These are phyloP conservation scores for Fusarium euwallaceae DNA, from an alignment of 2,329 filamentous ascomycete genomes.

Conservation along the genomic window DNA sequence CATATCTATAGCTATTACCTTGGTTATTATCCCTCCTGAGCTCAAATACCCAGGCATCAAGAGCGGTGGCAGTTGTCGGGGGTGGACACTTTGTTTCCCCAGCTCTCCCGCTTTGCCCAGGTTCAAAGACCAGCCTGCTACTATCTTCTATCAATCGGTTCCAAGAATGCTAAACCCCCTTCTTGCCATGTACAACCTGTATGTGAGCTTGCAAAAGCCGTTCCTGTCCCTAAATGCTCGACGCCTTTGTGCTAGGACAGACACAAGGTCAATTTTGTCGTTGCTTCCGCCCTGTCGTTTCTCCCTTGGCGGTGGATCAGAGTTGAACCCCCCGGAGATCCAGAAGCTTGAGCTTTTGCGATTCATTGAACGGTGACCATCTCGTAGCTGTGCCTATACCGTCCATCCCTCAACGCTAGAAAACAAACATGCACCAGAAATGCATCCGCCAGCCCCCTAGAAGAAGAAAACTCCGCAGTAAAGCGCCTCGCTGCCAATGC, in stretches of 20 bases:
- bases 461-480: constrained; percentile 48
- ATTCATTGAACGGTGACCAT: constrained; percentile 8
- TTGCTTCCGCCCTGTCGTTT: constrained; percentile 2
- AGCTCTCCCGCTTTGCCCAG: background rate
- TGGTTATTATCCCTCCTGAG: constrained; percentile 1
- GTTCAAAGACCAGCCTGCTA: background rate
- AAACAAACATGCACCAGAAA: constrained; percentile 45
- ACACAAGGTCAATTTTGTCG: background rate
- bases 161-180: background rate
- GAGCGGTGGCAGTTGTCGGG: background rate
- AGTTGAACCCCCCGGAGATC: constrained; percentile 5
- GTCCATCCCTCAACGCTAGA: constrained; percentile 29
- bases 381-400: constrained; percentile 10
- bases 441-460: constrained; percentile 38
- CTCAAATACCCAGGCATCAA: constrained; percentile 3
- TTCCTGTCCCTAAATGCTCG: background rate
- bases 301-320: background rate
- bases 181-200: constrained; percentile 3
- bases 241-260: constrained; percentile 6
- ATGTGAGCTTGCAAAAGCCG: constrained; percentile 3
- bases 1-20: constrained; percentile 18
- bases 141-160: constrained; percentile 3
- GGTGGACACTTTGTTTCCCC: background rate
- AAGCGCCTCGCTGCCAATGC: constrained; percentile 53
- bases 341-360: constrained; percentile 17